Conservation (phyloP, 2,329 filamentous ascomycete species). For the Sporothrix mexicana region DNA sequence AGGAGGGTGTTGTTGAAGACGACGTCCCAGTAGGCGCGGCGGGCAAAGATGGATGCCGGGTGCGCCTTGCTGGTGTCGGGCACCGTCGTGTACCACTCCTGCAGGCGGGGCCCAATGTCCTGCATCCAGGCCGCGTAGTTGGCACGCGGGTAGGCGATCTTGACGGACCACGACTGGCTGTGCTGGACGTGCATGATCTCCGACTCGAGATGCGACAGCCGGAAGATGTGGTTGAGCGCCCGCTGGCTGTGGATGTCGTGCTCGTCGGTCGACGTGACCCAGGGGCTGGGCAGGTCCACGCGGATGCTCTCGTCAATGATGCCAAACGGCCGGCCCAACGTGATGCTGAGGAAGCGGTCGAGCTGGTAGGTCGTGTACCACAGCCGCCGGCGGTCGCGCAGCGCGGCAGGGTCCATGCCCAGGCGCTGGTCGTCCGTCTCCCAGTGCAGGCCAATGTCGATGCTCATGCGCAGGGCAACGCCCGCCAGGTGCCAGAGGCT, state of each 20-base stretch:
- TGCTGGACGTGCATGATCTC: constrained; percentile 21
- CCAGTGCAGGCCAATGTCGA: constrained; percentile 13
- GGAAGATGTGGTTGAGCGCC: neutral
- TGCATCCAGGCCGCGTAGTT: constrained; percentile 3
- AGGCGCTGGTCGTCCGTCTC: neutral
- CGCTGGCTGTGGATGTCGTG: neutral
- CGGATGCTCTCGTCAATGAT: constrained; percentile 8
- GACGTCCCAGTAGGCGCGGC: constrained; percentile 2
- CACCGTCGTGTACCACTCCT: constrained; percentile 2
- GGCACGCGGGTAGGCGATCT: constrained; percentile 6
- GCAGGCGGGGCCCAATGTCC: neutral
- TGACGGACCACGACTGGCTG: constrained; percentile 7
- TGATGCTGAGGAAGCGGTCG: constrained; percentile 8
- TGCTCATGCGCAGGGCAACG: constrained; percentile 1
- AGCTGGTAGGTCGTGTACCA: neutral
- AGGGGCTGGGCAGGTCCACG: neutral
- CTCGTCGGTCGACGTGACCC: neutral
- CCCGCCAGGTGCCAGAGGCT: constrained; percentile 4
- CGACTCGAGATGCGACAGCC: constrained; percentile 7
- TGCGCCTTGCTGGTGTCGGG: neutral
- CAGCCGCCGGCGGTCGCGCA: constrained; percentile 2
- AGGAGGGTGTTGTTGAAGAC: neutral
- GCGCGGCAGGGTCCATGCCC: neutral
- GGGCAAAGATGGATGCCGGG: neutral
- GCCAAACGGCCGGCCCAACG: neutral